Conservation (phyloP, 2,329 filamentous ascomycete genomes). For the Penicillium sp. region DNA sequence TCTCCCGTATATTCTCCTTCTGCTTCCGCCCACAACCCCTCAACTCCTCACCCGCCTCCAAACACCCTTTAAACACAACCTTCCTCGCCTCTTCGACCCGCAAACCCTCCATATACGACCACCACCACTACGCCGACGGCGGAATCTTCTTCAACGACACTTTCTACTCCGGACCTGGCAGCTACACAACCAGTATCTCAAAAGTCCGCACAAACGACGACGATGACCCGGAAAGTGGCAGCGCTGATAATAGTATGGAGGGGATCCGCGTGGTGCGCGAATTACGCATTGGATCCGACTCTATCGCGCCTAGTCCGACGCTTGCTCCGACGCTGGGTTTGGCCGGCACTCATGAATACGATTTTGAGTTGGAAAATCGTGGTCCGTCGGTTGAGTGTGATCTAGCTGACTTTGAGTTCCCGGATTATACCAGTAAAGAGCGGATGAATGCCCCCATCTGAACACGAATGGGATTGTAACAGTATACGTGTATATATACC, state of each 20-base stretch:
- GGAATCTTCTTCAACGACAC: conserved; percentile 22
- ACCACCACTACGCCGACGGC: conserved; percentile 5
- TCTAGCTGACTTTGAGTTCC: conserved; percentile 28
- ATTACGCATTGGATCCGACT: conserved; percentile 30
- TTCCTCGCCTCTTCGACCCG: conserved; percentile 8
- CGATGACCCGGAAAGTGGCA: background rate
- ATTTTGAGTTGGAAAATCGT: conserved; percentile 12
- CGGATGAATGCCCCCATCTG: conserved; percentile 28
- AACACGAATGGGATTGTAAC: background rate
- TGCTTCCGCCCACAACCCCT: conserved; percentile 23
- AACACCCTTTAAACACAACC: conserved; percentile 12
- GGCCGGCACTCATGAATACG: background rate
- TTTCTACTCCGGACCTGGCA: conserved; percentile 18
- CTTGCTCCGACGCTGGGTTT: background rate
- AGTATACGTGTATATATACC: background rate
- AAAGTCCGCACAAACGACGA: conserved; percentile 24
- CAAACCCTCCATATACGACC: conserved; percentile 15
- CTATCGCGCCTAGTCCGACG: background rate
- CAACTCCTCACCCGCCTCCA: conserved; percentile 15
- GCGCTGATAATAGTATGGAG: conserved; percentile 9
- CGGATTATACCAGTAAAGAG: conserved; percentile 24
- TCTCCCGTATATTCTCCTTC: conserved; percentile 30
- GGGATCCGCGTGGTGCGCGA: conserved; percentile 36
- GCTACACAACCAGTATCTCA: conserved; percentile 32
- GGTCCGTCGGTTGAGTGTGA: conserved; percentile 20